phyloP scores from a whole-genome alignment of 768 basidiomycete species.

The Leucocoprinus leucothites region DNA sequence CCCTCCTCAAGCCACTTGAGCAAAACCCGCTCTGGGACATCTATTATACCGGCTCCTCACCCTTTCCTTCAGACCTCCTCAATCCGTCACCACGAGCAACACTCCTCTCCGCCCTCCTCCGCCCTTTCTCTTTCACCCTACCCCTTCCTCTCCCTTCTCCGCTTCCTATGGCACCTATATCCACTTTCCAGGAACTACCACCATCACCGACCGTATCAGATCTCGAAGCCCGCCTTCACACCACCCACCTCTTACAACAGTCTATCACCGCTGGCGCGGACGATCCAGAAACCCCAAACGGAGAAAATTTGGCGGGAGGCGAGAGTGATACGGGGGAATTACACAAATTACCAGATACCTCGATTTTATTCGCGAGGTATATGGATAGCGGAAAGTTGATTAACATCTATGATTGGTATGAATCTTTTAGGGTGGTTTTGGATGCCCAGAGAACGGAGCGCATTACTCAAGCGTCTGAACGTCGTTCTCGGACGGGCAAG shows the following conservation, averaged over 20 bases:
- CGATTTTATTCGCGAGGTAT: constrained; percentile 74
- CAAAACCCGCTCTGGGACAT: constrained; percentile 58
- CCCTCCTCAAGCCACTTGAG: constrained; percentile 42
- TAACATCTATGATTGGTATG: constrained; percentile 88
- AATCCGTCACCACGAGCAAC: constrained; percentile 69
- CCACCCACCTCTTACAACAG: background rate
- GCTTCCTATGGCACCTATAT: background rate
- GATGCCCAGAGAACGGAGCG: constrained; percentile 49
- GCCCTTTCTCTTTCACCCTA: constrained; percentile 50
- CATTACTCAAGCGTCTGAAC: background rate
- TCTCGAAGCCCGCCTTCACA: background rate
- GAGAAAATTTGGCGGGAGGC: background rate
- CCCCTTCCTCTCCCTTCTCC: background rate
- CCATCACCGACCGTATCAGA: constrained; percentile 11
- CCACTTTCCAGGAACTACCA: background rate
- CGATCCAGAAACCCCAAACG: background rate
- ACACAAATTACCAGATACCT: constrained; percentile 67
- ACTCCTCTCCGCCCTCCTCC: constrained; percentile 55
- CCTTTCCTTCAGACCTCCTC: constrained; percentile 62
- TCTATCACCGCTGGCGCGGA: background rate
- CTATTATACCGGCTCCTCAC: constrained; percentile 66
- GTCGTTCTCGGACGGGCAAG: background rate
- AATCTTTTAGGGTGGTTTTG: constrained; percentile 66
- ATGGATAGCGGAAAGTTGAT: constrained; percentile 78
- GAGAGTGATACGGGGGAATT: constrained; percentile 22